A percentile compares a stretch with the other conserved stretches of the same genome.
phyloP scores from a whole-genome alignment of 257 asterid species.

The Penstemon davidsonii region DNA sequence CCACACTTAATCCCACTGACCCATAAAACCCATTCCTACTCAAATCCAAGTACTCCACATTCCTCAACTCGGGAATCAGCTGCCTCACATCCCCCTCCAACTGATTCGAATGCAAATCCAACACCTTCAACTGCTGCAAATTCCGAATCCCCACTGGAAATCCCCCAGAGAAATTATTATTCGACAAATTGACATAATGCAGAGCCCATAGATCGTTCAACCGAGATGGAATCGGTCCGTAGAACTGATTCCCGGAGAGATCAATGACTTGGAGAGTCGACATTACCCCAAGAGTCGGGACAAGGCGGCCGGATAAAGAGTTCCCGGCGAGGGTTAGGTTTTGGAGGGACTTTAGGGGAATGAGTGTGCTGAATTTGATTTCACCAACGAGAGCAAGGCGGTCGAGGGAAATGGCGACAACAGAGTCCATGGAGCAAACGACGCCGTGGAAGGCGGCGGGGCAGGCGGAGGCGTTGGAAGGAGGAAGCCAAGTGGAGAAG shows the following conservation, averaged over 20 bases:
- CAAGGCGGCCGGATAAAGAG: conserved; percentile 69
- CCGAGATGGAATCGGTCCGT: conserved; percentile 75
- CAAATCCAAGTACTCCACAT: conserved; percentile 72
- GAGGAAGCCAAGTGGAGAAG: conserved; percentile 56
- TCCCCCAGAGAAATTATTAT: conserved; percentile 57
- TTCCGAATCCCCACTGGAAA: conserved; percentile 63
- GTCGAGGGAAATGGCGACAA: conserved; percentile 59
- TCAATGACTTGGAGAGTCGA: conserved; percentile 64
- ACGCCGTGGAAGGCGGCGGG: conserved; percentile 69
- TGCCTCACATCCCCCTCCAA: conserved; percentile 54
- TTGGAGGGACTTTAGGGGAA: conserved; percentile 51
- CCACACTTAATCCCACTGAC: conserved; percentile 48
- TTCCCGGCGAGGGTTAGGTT: conserved; percentile 75
- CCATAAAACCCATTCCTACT: conserved; percentile 65
- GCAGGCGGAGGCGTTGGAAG: conserved; percentile 46
- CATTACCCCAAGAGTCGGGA: conserved; percentile 69
- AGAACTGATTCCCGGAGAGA: conserved; percentile 71
- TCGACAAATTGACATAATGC: conserved; percentile 62
- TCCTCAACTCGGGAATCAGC: conserved; percentile 59
- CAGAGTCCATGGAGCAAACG: conserved; percentile 38
- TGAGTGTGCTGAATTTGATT: conserved; percentile 67
- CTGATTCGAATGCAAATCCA: conserved; percentile 72
- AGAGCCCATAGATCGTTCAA: conserved; percentile 65
- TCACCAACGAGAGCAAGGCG: conserved; percentile 63
- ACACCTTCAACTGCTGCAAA: conserved; percentile 68